A percentile compares a stretch with the other conserved stretches of the same genome.
phyloP scores from a whole-genome alignment of 2,329 filamentous ascomycete species.

The Botrytis galanthina region DNA sequence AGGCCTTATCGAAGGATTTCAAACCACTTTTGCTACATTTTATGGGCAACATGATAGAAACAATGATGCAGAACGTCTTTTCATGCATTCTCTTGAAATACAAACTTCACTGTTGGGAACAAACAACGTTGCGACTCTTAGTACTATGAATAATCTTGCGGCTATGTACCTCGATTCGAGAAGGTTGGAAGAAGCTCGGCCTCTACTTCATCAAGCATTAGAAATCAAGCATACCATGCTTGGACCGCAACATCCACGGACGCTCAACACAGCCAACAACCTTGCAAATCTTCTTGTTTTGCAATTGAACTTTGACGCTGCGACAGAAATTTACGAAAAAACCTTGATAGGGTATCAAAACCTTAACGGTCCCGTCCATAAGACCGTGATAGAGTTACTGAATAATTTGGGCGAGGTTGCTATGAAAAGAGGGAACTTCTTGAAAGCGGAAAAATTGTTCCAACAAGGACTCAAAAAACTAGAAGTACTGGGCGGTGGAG shows the following conservation, averaged over 20 bases:
- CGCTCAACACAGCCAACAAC: conserved; percentile 26
- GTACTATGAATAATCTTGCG: conserved; percentile 35
- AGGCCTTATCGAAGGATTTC: conserved; percentile 3
- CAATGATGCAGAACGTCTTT: conserved; percentile 27
- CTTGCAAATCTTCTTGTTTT: conserved; percentile 35
- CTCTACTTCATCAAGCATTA: conserved; percentile 19
- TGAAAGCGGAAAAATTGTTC: conserved; percentile 19
- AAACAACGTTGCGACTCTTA: conserved; percentile 22
- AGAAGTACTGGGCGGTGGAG: neutral
- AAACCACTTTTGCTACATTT: conserved; percentile 16
- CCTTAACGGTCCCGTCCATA: conserved; percentile 16
- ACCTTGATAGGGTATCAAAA: conserved; percentile 22
- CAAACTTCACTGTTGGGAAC: conserved; percentile 15
- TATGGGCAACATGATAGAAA: conserved; percentile 21
- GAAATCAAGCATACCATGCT: conserved; percentile 10
- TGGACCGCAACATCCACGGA: conserved; percentile 27
- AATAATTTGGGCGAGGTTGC: conserved; percentile 19
- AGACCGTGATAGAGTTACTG: conserved; percentile 20
- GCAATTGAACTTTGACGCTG: conserved; percentile 29
- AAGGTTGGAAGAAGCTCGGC: conserved; percentile 33
- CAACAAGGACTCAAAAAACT: neutral
- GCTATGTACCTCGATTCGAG: conserved; percentile 33
- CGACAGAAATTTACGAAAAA: conserved; percentile 25
- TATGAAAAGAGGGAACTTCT: conserved; percentile 2
- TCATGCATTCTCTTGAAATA: conserved; percentile 21